These are phyloP conservation scores for Crithidia expoeki DNA, from an alignment of 208 protist genomes.

Conservation along the genomic window DNA sequence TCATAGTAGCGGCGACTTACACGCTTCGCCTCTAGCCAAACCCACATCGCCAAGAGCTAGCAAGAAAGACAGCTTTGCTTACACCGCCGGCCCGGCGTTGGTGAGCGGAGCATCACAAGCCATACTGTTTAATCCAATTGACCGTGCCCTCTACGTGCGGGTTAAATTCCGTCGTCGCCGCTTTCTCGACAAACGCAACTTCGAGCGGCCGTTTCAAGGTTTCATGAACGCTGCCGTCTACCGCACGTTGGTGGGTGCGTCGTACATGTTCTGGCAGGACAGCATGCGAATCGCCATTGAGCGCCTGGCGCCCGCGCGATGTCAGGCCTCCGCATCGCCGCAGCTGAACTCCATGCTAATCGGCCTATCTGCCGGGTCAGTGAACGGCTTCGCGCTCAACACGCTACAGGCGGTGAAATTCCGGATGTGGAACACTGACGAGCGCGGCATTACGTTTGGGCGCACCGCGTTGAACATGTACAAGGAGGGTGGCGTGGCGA, in stretches of 20 bases:
- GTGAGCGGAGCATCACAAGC: slow-evolving; percentile 80
- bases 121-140: slow-evolving; percentile 90
- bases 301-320: slow-evolving; percentile 40
- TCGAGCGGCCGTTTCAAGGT: slow-evolving; percentile 90
- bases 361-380: slow-evolving; percentile 71
- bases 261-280: slow-evolving; percentile 93
- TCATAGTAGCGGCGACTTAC: not conserved
- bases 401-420: slow-evolving; percentile 90
- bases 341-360: slow-evolving; percentile 77
- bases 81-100: slow-evolving; percentile 70
- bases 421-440: slow-evolving; percentile 86
- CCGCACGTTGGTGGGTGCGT: slow-evolving; percentile 81
- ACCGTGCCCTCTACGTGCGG: slow-evolving; percentile 90
- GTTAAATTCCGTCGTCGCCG: slow-evolving; percentile 69
- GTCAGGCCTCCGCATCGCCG: slow-evolving; percentile 57
- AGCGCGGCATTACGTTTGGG: slow-evolving; percentile 60
- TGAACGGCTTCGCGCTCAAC: slow-evolving; percentile 87
- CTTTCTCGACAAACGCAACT: slow-evolving; percentile 87
- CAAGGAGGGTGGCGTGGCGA: slow-evolving; percentile 62
- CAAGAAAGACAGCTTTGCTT: slow-evolving; percentile 49
- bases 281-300: slow-evolving; percentile 72
- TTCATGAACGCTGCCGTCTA: slow-evolving; percentile 91
- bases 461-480: slow-evolving; percentile 66
- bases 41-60: not conserved
- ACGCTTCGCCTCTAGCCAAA: not conserved